phyloP scores from a whole-genome alignment of 352 stramenopile genomes.

The Phytophthora cactorum region DNA sequence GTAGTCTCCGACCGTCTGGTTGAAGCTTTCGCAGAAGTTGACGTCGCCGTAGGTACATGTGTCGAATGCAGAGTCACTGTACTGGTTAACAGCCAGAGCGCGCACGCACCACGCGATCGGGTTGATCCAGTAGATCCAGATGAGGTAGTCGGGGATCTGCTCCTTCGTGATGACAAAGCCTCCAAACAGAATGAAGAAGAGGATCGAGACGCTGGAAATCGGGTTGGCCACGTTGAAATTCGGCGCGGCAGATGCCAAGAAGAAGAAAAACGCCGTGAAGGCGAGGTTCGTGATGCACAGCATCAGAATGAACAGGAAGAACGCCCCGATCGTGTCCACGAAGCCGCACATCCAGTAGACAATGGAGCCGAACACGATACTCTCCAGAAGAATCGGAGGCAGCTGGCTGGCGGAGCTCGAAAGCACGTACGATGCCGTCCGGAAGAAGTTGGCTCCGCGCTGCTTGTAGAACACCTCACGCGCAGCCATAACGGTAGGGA shows the following conservation, averaged over 20 bases:
- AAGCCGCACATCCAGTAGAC: conserved; percentile 85
- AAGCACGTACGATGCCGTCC: conserved; percentile 69
- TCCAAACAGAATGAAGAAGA: conserved; percentile 28
- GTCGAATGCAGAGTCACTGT: conserved; percentile 20
- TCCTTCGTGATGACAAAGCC: conserved; percentile 30
- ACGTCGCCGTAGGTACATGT: conserved; percentile 16
- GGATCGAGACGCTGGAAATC: conserved; percentile 20
- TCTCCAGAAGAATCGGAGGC: conserved; percentile 39
- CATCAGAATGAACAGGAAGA: conserved; percentile 44
- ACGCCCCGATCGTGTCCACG: conserved; percentile 18
- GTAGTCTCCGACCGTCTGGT: conserved; percentile 25
- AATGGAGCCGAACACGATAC: conserved; percentile 71
- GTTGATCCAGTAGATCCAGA: conserved; percentile 36
- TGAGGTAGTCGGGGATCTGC: conserved; percentile 34
- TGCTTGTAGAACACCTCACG: conserved; percentile 82
- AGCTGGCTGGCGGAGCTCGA: conserved; percentile 37
- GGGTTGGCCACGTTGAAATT: conserved; percentile 29
- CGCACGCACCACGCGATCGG: conserved; percentile 22
- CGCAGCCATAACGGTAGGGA: conserved; percentile 67
- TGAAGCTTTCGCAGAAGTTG: conserved; percentile 18
- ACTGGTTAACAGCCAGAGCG: conserved; percentile 29
- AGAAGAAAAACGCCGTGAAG: conserved; percentile 25
- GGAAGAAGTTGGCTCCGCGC: conserved; percentile 76
- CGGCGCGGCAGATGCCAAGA: conserved; percentile 17
- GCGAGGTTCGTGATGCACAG: conserved; percentile 43